phyloP scores from a whole-genome alignment of 768 basidiomycete species.

The Lyophyllum atratum region DNA sequence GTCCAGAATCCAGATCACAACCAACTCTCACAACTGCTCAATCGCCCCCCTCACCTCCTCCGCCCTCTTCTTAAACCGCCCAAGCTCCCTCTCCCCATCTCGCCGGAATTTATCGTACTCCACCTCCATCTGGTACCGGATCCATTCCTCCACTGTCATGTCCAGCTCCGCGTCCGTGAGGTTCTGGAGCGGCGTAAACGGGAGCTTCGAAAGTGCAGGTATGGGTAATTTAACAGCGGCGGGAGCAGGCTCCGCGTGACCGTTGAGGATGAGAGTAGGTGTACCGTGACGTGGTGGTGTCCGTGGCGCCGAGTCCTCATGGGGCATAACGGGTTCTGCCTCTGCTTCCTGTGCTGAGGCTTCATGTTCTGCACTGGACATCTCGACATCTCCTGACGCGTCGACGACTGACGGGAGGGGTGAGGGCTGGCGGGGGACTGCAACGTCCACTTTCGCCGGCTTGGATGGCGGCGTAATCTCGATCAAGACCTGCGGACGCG shows the following conservation, averaged over 20 bases:
- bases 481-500: conserved; percentile 1
- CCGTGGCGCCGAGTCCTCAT: background rate
- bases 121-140: conserved; percentile 71
- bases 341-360: background rate
- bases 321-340: background rate
- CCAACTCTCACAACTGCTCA: conserved; percentile 31
- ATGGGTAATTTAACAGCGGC: conserved; percentile 20
- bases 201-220: conserved; percentile 46
- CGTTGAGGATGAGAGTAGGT: conserved; percentile 13
- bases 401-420: background rate
- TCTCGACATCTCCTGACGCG: conserved; percentile 27
- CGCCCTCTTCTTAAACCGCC: conserved; percentile 40
- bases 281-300: conserved; percentile 14
- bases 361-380: conserved; percentile 24
- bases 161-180: conserved; percentile 67
- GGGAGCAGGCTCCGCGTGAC: background rate
- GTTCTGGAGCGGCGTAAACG: conserved; percentile 41
- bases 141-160: conserved; percentile 87
- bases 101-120: conserved; percentile 59
- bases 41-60: conserved; percentile 42
- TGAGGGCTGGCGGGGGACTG: background rate
- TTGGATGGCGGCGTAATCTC: conserved; percentile 3
- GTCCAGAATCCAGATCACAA: background rate
- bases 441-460: background rate
- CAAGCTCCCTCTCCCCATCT: conserved; percentile 46